Conservation (phyloP, 1,139 yeast species). For the Protomyces pachydermus region DNA sequence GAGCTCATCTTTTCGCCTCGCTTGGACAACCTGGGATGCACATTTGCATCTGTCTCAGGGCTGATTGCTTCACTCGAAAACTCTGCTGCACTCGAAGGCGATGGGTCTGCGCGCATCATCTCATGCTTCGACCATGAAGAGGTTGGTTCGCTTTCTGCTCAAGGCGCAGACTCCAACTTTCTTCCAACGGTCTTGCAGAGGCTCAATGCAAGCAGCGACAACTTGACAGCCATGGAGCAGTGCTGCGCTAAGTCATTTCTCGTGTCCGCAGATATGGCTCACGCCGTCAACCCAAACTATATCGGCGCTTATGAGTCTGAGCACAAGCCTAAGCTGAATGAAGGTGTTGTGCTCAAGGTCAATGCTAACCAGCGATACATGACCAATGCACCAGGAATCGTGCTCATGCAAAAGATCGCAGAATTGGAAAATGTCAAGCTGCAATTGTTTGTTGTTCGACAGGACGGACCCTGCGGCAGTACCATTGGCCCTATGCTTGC, state of each 20-base stretch:
- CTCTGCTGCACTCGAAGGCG: constrained; percentile 41
- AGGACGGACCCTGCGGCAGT: constrained; percentile 92
- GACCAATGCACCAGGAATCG: constrained; percentile 86
- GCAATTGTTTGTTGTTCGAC: constrained; percentile 79
- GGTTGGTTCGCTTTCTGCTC: constrained; percentile 87
- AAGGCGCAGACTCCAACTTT: constrained; percentile 92
- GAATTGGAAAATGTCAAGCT: constrained; percentile 50
- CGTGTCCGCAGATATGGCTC: constrained; percentile 93
- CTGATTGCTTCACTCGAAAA: constrained; percentile 51
- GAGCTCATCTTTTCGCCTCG: constrained; percentile 94
- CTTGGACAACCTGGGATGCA: constrained; percentile 61
- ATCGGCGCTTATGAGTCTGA: constrained; percentile 64
- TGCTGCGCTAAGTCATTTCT: constrained; percentile 78
- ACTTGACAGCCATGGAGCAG: constrained; percentile 46
- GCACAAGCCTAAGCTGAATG: constrained; percentile 75
- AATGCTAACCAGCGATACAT: constrained; percentile 95
- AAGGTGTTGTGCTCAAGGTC: constrained; percentile 87
- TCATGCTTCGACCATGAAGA: constrained; percentile 94
- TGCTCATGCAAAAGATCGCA: constrained; percentile 69
- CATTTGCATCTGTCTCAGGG: constrained; percentile 60
- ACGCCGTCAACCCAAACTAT: constrained; percentile 94
- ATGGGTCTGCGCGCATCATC: constrained; percentile 57
- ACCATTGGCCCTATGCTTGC: constrained; percentile 94
- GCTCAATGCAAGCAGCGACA: constrained; percentile 28
- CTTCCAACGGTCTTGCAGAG: constrained; percentile 54